Evolutionary conservation across 441 rosid species (phyloP).

Genomic region (Melastoma candidum): DNA sequence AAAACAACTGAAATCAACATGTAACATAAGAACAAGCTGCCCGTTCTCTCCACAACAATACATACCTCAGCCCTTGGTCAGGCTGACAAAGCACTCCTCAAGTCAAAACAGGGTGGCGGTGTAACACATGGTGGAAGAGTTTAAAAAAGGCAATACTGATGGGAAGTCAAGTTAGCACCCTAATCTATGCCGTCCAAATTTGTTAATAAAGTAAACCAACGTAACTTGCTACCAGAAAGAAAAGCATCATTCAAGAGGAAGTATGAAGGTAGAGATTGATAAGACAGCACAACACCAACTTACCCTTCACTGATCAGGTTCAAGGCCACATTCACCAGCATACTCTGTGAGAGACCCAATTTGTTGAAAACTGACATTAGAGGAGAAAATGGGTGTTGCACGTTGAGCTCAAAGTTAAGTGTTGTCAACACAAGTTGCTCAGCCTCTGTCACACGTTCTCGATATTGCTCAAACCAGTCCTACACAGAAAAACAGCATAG

Average conservation of each 20-base stretch:
- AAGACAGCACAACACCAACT: conserved; percentile 15
- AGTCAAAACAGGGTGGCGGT: too few species aligned
- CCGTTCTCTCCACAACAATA: too few species aligned
- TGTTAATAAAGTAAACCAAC: conserved; percentile 4
- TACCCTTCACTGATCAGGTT: conserved; percentile 79
- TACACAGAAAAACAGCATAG: conserved; percentile 14
- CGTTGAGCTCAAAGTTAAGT: conserved; percentile 64
- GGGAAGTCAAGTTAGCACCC: too few species aligned
- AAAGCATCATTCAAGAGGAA: conserved; percentile 2
- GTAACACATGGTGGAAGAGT: too few species aligned
- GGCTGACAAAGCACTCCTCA: too few species aligned
- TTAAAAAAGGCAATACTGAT: too few species aligned
- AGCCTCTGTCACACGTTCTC: conserved; percentile 57
- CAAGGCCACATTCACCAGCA: conserved; percentile 64
- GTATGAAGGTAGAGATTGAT: not conserved
- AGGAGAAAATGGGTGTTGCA: conserved; percentile 66
- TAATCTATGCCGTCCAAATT: too few species aligned
- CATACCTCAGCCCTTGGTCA: too few species aligned
- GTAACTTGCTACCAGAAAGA: not conserved
- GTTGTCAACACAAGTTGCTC: conserved; percentile 74
- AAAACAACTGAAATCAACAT: conserved; percentile 18
- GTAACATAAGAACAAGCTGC: conserved; percentile 12
- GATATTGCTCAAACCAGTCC: conserved; percentile 82
- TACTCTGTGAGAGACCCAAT: conserved; percentile 59
- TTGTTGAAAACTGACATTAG: conserved; percentile 55